Base-by-base conservation (phyloP, 306 rosid species). In the Dicorynia guianensis region DNA sequence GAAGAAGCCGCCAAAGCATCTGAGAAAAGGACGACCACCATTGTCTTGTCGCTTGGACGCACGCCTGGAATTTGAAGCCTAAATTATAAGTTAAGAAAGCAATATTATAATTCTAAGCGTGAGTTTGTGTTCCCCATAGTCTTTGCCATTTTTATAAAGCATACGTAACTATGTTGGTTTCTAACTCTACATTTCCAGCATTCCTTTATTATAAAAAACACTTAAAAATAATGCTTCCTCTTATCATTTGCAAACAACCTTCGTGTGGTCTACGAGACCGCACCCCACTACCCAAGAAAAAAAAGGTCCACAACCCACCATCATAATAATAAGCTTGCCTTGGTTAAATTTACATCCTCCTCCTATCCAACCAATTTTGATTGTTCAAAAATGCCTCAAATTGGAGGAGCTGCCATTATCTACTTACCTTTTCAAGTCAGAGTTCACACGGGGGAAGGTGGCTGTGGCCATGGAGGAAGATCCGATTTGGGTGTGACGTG, bases 161-260 rank as follows among this genome's bases (percentile, higher is more conserved):
- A 86, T 71, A 80, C 93, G 93, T 85, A 86, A 86, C 82, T 39
- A 80, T 86, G 85, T 89, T 86, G 96, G 90, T 81, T 87, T 87
- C 86, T 69, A 92, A 82, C 91, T 85, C 97, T 85, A 71, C 84
- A 77, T 76, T 76, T 69, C 60, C 40, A 67, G 49, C 67, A 62
- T 66, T 77, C 35, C 4, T 14, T 42, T 5, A 54, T 72, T 25
- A 25, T 25, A 25, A 25, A 46, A 55, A 74, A 67, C 65, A 40
- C 54, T 47, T 70, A 43, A 57, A 63, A 20, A 7, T 7, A 68
- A 50, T 54, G 79, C 73, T 66, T 67, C 65, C 79, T 77, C 18
- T 2, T 76, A 48, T 53, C 20, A 67, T 82, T 69, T 64, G 67
- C 77, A 42, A 76, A 48, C 73, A 77, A 40, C 71, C 74, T 34